Evolutionary conservation across 129 eudicot species (phyloP).

Genomic region (Flaveria linearis): DNA sequence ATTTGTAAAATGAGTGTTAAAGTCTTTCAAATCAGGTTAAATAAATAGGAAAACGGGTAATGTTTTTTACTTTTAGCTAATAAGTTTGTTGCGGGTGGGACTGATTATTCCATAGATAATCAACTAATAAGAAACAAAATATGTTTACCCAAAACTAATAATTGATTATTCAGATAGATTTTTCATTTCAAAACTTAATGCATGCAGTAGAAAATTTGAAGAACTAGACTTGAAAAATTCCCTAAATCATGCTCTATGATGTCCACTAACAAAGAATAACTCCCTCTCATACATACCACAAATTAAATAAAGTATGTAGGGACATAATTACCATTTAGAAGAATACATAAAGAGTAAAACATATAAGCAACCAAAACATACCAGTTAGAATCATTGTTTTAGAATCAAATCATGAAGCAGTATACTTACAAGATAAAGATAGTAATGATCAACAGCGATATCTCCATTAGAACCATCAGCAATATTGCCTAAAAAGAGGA

Average conservation of each 20-base stretch:
- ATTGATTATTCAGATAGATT: not conserved
- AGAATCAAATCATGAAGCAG: not conserved
- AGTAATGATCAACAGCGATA: slow-evolving; percentile 68
- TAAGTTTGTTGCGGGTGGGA: not conserved
- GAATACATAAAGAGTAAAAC: slow-evolving; percentile 1
- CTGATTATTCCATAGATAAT: not conserved
- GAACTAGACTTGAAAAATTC: not conserved
- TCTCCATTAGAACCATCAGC: slow-evolving; percentile 77
- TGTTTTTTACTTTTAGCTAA: not conserved
- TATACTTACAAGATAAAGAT: slow-evolving; percentile 53
- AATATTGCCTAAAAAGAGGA: slow-evolving; percentile 44
- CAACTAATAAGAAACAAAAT: not conserved
- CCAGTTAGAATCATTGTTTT: not conserved
- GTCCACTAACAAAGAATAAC: slow-evolving; percentile 1
- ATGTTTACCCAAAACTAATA: not conserved
- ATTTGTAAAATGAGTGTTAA: not conserved
- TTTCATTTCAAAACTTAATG: not conserved
- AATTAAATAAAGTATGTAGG: slow-evolving; percentile 4
- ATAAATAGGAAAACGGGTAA: not conserved
- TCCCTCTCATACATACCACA: not conserved
- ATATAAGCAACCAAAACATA: slow-evolving; percentile 11
- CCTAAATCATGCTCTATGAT: not conserved
- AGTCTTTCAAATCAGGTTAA: not conserved
- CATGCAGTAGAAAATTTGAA: not conserved
- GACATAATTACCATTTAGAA: not conserved